Conservation (phyloP, 2,329 filamentous ascomycete genomes). For the Fusarium camptoceras region DNA sequence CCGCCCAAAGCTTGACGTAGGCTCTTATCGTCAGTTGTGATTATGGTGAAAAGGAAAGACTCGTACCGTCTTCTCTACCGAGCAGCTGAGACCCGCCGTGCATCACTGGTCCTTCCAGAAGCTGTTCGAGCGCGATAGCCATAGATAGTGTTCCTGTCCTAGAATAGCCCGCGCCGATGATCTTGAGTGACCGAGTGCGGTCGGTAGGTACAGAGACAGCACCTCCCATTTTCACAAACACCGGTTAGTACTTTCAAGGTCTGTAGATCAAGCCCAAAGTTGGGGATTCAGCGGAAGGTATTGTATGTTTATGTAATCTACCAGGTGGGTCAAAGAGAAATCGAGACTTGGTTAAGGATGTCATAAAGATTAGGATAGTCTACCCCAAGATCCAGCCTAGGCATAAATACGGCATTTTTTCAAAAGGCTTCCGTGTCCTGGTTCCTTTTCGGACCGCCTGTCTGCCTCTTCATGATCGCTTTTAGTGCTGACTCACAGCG, state of each 20-base stretch:
- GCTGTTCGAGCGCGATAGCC: not conserved
- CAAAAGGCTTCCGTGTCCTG: no score
- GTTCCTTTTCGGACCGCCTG: no score
- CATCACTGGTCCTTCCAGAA: not conserved
- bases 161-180: not conserved
- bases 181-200: not conserved
- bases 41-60: fast-evolving
- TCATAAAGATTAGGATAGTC: no score
- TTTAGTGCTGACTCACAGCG: not conserved
- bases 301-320: not conserved
- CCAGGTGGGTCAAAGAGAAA: no score
- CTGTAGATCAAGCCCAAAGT: fast-evolving
- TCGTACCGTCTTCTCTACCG: not conserved
- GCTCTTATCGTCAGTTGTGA: not conserved
- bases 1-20: not conserved
- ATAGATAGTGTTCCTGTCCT: not conserved
- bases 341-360: no score
- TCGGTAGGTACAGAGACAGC: not conserved
- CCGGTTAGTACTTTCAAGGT: fast-evolving
- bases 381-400: no score
- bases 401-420: no score
- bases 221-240: not conserved
- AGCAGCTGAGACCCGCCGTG: not conserved
- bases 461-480: not conserved
- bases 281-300: fast-evolving